These are phyloP conservation scores for Diversispora epigaea DNA, from an alignment of 192 early-diverging fungal genomes.

Conservation along the genomic window DNA sequence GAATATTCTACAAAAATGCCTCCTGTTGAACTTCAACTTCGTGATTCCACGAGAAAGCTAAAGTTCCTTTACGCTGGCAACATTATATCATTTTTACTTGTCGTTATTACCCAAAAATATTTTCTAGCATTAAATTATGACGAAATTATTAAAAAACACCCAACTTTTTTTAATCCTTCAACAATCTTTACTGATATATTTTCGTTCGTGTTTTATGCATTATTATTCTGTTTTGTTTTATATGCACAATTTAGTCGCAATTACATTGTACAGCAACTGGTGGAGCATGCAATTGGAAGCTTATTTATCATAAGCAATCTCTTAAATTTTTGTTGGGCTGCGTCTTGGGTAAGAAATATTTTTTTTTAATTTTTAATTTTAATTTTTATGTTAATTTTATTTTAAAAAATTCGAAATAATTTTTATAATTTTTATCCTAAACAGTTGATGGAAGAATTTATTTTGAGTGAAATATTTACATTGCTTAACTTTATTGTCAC, in stretches of 20 bases:
- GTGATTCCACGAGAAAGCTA: neutral
- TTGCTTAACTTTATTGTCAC: neutral
- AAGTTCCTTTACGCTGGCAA: conserved; percentile 3
- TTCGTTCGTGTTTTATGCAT: neutral
- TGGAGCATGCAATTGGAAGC: neutral
- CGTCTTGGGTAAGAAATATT: conserved; percentile 15
- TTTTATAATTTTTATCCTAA: neutral
- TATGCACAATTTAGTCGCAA: conserved; percentile 13
- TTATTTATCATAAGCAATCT: conserved; percentile 21
- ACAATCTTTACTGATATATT: conserved; percentile 18
- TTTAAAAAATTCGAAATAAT: neutral
- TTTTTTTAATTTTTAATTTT: neutral
- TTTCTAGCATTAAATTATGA: too few relatives aligned
- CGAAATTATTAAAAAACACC: conserved; percentile 6
- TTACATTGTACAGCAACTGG: neutral
- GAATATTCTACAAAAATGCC: too few relatives aligned
- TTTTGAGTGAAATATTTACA: neutral
- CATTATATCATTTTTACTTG: conserved; percentile 13
- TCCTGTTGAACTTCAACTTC: neutral
- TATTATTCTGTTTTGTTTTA: conserved; percentile 10
- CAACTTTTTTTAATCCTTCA: conserved; percentile 18
- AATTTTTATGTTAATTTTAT: neutral
- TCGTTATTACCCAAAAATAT: neutral
- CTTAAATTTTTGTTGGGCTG: neutral
- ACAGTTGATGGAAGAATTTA: neutral